Evolutionary conservation across 352 stramenopile species (phyloP).

Genomic region (Pythium folliculosum): DNA sequence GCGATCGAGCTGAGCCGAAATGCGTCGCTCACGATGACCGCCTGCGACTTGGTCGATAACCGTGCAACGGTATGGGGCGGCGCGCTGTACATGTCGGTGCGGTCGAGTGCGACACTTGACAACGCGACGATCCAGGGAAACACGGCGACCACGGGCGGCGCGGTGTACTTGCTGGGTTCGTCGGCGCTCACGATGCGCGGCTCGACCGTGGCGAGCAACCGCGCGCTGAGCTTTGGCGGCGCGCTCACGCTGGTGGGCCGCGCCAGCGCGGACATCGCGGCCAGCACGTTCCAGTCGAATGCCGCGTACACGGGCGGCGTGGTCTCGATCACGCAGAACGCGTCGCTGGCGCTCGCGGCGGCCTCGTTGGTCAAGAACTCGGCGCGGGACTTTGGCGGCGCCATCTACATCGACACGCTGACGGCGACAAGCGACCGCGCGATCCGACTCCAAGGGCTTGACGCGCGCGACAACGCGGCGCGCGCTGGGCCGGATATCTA

Average conservation of each 20-base stretch:
- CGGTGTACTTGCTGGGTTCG: conserved; percentile 46
- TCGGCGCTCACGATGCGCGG: conserved; percentile 28
- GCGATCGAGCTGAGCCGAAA: conserved; percentile 54
- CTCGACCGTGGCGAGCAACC: conserved; percentile 30
- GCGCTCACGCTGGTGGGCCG: conserved; percentile 37
- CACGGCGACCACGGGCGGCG: conserved; percentile 45
- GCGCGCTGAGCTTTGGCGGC: conserved; percentile 47
- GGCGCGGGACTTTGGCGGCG: conserved; percentile 54
- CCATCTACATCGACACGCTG: conserved; percentile 50
- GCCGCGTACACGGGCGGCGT: conserved; percentile 50
- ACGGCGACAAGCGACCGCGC: conserved; percentile 9
- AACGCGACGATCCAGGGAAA: conserved; percentile 43
- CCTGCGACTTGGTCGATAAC: conserved; percentile 36
- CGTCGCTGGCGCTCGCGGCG: conserved; percentile 27
- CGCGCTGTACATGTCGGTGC: conserved; percentile 50
- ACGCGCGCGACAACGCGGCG: conserved; percentile 44
- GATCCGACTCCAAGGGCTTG: conserved; percentile 6
- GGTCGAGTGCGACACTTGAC: conserved; percentile 36
- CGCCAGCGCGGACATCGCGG: conserved; percentile 23
- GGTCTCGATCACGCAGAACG: conserved; percentile 44
- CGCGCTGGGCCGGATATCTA: conserved; percentile 51
- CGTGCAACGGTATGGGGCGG: conserved; percentile 37
- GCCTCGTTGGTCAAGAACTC: conserved; percentile 43
- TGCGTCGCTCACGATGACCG: conserved; percentile 33
- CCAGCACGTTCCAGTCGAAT: conserved; percentile 36